Conservation (phyloP, 257 asterid species). For the Handroanthus guayacan region DNA sequence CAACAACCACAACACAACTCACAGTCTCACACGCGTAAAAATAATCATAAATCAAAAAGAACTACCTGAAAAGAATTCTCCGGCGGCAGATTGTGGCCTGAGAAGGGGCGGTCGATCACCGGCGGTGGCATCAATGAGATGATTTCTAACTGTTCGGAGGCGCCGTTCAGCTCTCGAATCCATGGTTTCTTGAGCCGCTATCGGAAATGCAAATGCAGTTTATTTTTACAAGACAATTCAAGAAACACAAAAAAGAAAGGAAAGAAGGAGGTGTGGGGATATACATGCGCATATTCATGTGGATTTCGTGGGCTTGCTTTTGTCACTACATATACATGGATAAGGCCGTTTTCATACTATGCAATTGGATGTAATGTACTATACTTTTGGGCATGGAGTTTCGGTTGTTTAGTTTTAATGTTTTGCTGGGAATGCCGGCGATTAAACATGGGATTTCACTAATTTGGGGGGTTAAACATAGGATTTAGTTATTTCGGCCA, state of each 20-base stretch:
- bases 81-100: conserved; percentile 43
- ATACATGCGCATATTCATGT: conserved; percentile 19
- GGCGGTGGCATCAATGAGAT: conserved; percentile 43
- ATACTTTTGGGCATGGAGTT: background rate
- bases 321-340: conserved; percentile 26
- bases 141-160: conserved; percentile 46
- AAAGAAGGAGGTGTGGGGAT: background rate
- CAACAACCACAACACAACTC: background rate
- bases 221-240: background rate
- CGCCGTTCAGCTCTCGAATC: conserved; percentile 55
- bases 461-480: too few species aligned
- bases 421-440: conserved; percentile 26
- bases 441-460: too few species aligned
- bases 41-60: background rate
- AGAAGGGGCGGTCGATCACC: conserved; percentile 41
- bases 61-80: conserved; percentile 48
- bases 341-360: background rate
- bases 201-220: background rate
- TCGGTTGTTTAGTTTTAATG: background rate
- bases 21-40: background rate
- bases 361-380: background rate
- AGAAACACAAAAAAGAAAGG: background rate
- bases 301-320: conserved; percentile 6
- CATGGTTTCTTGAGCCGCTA: conserved; percentile 17
- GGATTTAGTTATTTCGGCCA: too few species aligned